Base-by-base conservation (phyloP, 805 yeast genomes). In the Candida easanensis region DNA sequence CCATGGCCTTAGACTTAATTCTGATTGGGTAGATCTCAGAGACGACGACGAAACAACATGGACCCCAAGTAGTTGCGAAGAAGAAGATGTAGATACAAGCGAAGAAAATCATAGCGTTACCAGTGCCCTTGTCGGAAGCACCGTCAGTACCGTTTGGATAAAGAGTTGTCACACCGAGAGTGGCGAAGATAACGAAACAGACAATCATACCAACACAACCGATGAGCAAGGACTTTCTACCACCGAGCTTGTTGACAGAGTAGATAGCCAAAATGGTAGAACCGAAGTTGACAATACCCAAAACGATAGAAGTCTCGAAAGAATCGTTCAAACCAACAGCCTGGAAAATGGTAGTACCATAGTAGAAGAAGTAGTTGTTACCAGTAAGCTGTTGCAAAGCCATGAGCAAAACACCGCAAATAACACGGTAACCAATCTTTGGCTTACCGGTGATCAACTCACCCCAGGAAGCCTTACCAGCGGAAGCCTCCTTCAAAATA, bases 51-150 rank as follows among this genome's bases (percentile, higher is more conserved):
- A 70, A 82, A 44, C 75, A 77, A 55, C 76, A 73, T 58, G 87
- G 84, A 52, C 86, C 88, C 88, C 88, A 82, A 21, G 87, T 77
- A 37, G 82, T 74, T 22, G 88, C 88, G 56, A 82, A 82, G 71
- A 73, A 80, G 74, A 81, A 80, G 51, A 82, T 77, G 73, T 71
- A 82, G 56, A 82, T 68, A 70, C 85, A 79, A 20, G 88, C 73
- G 54, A 82, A 71, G 66, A 80, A 77, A 61, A 82, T 80, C 87
- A 82, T 79, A 42, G 79, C 83, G 63, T 78, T 64, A 66, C 88
- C 88, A 40, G 82, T 76, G 45, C 80, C 71, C 50, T 69, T 71
- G 33, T 74, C 63, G 40, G 80, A 70, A 25, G 70, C 73, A 53
- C 64, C 64, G 59, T 68, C 70, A 51, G 62, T 66, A 58, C 77